Conservation (phyloP, 192 early-diverging fungal genomes). For the Cetraspora pellucida region DNA sequence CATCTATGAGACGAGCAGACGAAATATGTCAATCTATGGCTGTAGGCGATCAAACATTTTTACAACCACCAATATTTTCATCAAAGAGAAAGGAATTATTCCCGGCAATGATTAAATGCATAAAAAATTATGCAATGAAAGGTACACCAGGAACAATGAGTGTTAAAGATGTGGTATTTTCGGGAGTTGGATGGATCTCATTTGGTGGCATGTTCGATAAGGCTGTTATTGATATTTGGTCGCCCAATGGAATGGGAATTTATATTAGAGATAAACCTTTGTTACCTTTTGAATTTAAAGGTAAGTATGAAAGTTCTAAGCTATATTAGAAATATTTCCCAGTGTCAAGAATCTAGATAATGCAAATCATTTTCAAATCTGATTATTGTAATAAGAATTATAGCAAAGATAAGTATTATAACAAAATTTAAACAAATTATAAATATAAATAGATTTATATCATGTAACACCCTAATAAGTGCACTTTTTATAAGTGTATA, state of each 20-base stretch:
- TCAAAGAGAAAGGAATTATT: constrained; percentile 33
- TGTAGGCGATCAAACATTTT: constrained; percentile 37
- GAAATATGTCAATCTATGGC: constrained; percentile 45
- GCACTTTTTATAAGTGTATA: too few relatives aligned
- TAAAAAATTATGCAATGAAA: constrained; percentile 44
- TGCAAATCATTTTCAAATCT: too few relatives aligned
- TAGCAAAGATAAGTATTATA: too few relatives aligned
- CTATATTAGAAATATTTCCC: too few relatives aligned
- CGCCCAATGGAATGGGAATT: constrained; percentile 54
- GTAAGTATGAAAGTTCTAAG: constrained; percentile 5
- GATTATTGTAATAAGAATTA: too few relatives aligned
- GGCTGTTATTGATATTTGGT: constrained; percentile 54
- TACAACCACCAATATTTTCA: constrained; percentile 48
- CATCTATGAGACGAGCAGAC: constrained; percentile 50
- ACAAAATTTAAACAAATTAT: too few relatives aligned
- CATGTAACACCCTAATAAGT: too few relatives aligned
- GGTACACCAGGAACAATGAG: constrained; percentile 44
- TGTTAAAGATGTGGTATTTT: constrained; percentile 58
- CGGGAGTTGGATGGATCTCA: constrained; percentile 66
- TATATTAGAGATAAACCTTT: constrained; percentile 56
- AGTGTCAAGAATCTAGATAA: too few relatives aligned
- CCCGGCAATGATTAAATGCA: constrained; percentile 45
- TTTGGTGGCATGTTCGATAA: constrained; percentile 53
- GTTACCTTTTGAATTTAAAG: constrained; percentile 65
- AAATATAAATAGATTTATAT: too few relatives aligned